A percentile compares a stretch with the other conserved stretches of the same genome.
These are phyloP conservation scores for Olyra latifolia DNA, from an alignment of 176 grass and related monocot species.

Conservation along the genomic window DNA sequence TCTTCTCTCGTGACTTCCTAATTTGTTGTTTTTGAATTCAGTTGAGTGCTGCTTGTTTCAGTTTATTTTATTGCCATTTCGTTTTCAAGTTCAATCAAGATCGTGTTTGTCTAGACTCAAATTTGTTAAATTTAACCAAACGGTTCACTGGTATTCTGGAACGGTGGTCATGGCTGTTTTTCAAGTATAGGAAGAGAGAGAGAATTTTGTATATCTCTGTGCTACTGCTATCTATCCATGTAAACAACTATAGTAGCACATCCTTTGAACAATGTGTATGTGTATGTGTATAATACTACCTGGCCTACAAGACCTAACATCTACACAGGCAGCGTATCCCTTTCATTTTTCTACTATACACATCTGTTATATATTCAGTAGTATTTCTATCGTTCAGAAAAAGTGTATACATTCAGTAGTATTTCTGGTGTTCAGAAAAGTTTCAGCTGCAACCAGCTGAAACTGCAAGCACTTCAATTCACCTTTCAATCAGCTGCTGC, in stretches of 20 bases:
- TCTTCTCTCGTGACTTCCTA: neutral
- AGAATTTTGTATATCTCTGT: neutral
- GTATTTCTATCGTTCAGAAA: neutral
- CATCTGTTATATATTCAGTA: conserved; percentile 1
- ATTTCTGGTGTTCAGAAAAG: neutral
- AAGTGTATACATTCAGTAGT: neutral
- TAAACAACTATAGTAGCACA: neutral
- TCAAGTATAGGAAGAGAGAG: conserved; percentile 7
- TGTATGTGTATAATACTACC: conserved; percentile 6
- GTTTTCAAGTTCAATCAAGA: no score
- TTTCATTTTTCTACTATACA: conserved; percentile 11
- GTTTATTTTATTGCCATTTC: no score
- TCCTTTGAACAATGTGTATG: conserved; percentile 17
- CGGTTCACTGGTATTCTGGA: neutral
- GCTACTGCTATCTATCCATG: conserved; percentile 4
- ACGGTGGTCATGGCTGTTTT: neutral
- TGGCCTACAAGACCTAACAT: neutral
- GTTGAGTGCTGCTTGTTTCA: no score
- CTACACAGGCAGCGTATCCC: conserved; percentile 13
- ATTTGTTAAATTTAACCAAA: neutral
- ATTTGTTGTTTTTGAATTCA: neutral
- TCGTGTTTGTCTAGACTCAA: no score
- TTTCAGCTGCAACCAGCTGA: neutral
- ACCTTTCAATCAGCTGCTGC: conserved; percentile 12
- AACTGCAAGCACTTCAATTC: neutral